phyloP scores from a whole-genome alignment of 2,329 filamentous ascomycete genomes.

The Trichoderma sp. region DNA sequence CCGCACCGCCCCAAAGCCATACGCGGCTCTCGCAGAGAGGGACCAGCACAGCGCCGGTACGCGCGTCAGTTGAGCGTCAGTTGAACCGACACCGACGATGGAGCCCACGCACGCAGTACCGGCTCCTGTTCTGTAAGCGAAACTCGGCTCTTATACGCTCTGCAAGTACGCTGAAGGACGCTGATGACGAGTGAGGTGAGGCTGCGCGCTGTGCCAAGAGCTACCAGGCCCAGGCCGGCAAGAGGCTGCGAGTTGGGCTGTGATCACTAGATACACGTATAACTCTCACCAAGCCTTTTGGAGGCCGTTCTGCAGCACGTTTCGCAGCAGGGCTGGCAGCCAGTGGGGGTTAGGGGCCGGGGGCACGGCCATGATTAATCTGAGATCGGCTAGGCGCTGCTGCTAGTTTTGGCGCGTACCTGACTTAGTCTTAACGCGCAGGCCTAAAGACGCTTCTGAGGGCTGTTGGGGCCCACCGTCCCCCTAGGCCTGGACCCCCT shows the following conservation, averaged over 20 bases:
- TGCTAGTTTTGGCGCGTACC: conserved; percentile 1
- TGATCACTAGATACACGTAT: neutral
- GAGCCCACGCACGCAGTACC: neutral
- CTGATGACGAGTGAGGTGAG: neutral
- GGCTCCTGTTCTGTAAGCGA: too few relatives aligned
- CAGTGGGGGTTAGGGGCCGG: conserved; percentile 6
- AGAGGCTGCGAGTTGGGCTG: neutral
- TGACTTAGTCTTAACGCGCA: conserved; percentile 1
- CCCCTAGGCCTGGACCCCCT: neutral
- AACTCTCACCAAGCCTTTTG: neutral
- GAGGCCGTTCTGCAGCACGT: neutral
- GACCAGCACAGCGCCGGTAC: neutral
- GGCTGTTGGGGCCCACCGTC: neutral
- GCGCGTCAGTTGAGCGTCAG: neutral
- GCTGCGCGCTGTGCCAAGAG: neutral
- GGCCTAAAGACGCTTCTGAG: neutral
- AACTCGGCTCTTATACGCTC: too few relatives aligned
- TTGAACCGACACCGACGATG: neutral
- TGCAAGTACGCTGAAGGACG: too few relatives aligned
- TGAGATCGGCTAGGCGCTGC: conserved; percentile 6
- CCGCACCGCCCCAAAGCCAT: neutral
- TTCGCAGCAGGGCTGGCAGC: neutral
- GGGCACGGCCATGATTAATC: neutral
- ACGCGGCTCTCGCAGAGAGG: neutral
- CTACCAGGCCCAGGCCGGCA: neutral